Conservation (phyloP, 495 filamentous ascomycete genomes). For the Aspergillus leporis region DNA sequence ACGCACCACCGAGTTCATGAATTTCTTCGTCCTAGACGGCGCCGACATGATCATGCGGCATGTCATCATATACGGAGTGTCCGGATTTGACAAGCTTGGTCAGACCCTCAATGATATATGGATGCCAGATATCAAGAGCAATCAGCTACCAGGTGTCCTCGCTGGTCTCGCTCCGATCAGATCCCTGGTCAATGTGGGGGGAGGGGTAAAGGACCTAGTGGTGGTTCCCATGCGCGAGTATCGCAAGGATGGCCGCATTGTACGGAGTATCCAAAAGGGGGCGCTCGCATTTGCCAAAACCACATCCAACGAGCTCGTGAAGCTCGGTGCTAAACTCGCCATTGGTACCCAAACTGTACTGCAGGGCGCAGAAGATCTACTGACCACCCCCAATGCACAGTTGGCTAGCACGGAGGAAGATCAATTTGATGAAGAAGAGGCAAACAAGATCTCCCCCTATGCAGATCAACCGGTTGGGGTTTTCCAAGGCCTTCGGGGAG, state of each 20-base stretch:
- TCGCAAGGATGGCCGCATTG: slow-evolving; percentile 86
- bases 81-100: slow-evolving; percentile 84
- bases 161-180: slow-evolving; percentile 89
- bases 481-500: slow-evolving; percentile 79
- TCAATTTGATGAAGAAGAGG: slow-evolving; percentile 61
- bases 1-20: slow-evolving; percentile 99
- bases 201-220: slow-evolving; percentile 81
- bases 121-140: slow-evolving; percentile 91
- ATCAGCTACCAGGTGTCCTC: slow-evolving; percentile 86
- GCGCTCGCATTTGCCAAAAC: slow-evolving; percentile 86
- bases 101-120: slow-evolving; percentile 91
- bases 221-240: slow-evolving; percentile 91
- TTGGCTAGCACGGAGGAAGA: slow-evolving; percentile 54
- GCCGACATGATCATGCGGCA: slow-evolving; percentile 84
- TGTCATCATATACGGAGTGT: slow-evolving; percentile 88
- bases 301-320: slow-evolving; percentile 86
- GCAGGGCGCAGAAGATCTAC: slow-evolving; percentile 80
- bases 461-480: slow-evolving; percentile 90
- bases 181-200: slow-evolving; percentile 85
- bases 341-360: slow-evolving; percentile 91
- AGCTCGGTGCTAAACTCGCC: slow-evolving; percentile 90
- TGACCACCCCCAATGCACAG: slow-evolving; percentile 48
- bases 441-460: slow-evolving; percentile 80
- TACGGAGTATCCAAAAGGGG: slow-evolving; percentile 89
- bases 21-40: slow-evolving; percentile 90